phyloP scores from a whole-genome alignment of 192 early-diverging fungal species.

The Backusella parvicylindrica region DNA sequence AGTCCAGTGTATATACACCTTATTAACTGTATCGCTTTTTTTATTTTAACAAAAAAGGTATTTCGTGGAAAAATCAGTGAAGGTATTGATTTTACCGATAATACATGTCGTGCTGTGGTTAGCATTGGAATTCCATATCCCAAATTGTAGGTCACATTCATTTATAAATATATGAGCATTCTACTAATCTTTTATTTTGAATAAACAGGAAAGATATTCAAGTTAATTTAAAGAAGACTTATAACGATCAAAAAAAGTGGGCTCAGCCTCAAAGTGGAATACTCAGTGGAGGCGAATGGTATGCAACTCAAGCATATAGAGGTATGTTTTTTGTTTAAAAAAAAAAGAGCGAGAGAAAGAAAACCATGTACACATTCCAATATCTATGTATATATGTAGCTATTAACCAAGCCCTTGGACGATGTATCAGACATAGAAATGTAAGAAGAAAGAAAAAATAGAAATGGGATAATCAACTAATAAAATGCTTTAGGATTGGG shows the following conservation, averaged over 20 bases:
- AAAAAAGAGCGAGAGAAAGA: not conserved
- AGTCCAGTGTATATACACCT: no score
- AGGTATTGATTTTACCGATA: constrained; percentile 72
- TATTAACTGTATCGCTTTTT: no score
- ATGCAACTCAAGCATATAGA: constrained; percentile 25
- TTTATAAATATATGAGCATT: not conserved
- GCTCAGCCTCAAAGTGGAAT: not conserved
- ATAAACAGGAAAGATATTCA: constrained; percentile 46
- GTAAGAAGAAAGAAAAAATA: not conserved
- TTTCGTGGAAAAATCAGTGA: constrained; percentile 72
- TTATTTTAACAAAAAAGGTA: constrained; percentile 34
- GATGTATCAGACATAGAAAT: constrained; percentile 33
- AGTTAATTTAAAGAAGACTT: constrained; percentile 45
- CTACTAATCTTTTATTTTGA: not conserved
- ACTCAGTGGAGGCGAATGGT: constrained; percentile 23
- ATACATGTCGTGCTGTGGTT: constrained; percentile 61
- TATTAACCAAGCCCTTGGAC: constrained; percentile 37
- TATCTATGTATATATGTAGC: constrained; percentile 3
- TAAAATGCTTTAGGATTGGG: constrained; percentile 37
- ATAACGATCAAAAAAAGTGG: constrained; percentile 21
- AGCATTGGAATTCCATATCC: constrained; percentile 64
- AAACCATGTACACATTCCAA: not conserved
- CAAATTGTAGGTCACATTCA: constrained; percentile 15
- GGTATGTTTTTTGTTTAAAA: not conserved
- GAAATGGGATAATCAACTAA: not conserved